Evolutionary conservation across 805 yeast genomes (phyloP).

Genomic region (Kodamaea kaohsiungensis): DNA sequence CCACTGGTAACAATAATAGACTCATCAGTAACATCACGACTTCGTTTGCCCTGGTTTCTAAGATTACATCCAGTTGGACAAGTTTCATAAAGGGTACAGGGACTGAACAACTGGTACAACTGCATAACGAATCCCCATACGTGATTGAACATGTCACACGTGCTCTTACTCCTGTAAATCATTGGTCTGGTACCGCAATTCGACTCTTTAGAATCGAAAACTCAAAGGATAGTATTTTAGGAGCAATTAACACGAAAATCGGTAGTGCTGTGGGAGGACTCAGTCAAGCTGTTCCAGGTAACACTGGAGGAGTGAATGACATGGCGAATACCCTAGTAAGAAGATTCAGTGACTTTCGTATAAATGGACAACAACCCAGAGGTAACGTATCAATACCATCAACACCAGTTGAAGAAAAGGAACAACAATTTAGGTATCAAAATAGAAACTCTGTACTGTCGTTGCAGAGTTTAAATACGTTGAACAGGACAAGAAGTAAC

Average conservation of each 20-base stretch:
- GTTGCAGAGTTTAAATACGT: constrained; percentile 40
- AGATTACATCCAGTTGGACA: constrained; percentile 40
- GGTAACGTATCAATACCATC: constrained; percentile 13
- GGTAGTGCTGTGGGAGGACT: constrained; percentile 17
- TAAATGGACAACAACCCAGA: constrained; percentile 13
- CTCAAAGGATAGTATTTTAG: constrained; percentile 22
- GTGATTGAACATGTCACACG: constrained; percentile 25
- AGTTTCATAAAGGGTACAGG: constrained; percentile 25
- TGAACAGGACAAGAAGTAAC: constrained; percentile 30
- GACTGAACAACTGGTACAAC: constrained; percentile 9
- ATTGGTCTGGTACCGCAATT: constrained; percentile 54
- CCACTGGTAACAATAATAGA: constrained; percentile 26
- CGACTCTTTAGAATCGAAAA: constrained; percentile 48
- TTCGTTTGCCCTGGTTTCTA: constrained; percentile 38
- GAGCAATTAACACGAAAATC: constrained; percentile 31
- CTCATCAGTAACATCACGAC: constrained; percentile 42
- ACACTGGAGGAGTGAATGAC: constrained; percentile 23
- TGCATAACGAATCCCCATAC: constrained; percentile 12
- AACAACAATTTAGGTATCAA: constrained; percentile 15
- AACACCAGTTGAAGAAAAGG: constrained; percentile 35
- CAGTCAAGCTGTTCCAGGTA: not conserved
- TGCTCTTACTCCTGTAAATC: constrained; percentile 39
- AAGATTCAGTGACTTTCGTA: constrained; percentile 47
- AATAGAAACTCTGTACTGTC: constrained; percentile 35
- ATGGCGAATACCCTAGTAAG: constrained; percentile 50